Evolutionary conservation across 2,329 filamentous ascomycete genomes (phyloP).

Genomic region (Tolypocladium cylindrosporum): DNA sequence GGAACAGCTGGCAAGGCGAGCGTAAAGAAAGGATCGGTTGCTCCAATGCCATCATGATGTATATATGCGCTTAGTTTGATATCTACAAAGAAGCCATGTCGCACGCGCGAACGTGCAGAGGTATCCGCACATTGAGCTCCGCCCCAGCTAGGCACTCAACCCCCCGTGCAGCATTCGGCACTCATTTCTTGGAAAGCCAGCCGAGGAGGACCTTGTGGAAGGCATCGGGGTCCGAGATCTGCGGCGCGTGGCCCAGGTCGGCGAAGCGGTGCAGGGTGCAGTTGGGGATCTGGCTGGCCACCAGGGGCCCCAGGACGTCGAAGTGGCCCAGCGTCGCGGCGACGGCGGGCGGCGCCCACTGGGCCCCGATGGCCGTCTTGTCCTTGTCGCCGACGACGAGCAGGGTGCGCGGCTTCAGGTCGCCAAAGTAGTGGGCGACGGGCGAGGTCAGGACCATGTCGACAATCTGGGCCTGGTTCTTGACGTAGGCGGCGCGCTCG

Average conservation of each 20-base stretch:
- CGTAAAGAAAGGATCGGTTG: background rate
- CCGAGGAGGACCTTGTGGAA: constrained; percentile 35
- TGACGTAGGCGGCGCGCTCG: constrained; percentile 30
- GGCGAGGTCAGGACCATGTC: constrained; percentile 46
- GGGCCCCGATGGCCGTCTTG: constrained; percentile 43
- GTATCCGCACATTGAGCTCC: background rate
- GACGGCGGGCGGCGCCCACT: constrained; percentile 35
- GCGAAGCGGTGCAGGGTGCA: constrained; percentile 35
- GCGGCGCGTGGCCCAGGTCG: constrained; percentile 40
- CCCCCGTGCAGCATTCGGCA: background rate
- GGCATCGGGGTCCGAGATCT: constrained; percentile 36
- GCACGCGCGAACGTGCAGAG: background rate
- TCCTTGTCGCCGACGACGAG: constrained; percentile 42
- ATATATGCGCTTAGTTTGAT: background rate
- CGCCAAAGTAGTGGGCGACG: constrained; percentile 37
- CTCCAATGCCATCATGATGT: background rate
- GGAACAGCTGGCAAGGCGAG: background rate
- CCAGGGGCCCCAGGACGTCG: constrained; percentile 34
- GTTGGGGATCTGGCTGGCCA: constrained; percentile 31
- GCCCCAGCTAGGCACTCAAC: background rate
- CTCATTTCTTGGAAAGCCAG: constrained; percentile 24
- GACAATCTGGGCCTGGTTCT: constrained; percentile 38
- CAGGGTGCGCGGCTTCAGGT: constrained; percentile 33
- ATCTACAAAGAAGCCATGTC: background rate
- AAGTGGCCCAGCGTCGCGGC: constrained; percentile 37